A percentile compares a stretch with the other conserved stretches of the same genome.
Conservation (phyloP, 2,329 filamentous ascomycete genomes). For the Sarocladiaceae sp. region DNA sequence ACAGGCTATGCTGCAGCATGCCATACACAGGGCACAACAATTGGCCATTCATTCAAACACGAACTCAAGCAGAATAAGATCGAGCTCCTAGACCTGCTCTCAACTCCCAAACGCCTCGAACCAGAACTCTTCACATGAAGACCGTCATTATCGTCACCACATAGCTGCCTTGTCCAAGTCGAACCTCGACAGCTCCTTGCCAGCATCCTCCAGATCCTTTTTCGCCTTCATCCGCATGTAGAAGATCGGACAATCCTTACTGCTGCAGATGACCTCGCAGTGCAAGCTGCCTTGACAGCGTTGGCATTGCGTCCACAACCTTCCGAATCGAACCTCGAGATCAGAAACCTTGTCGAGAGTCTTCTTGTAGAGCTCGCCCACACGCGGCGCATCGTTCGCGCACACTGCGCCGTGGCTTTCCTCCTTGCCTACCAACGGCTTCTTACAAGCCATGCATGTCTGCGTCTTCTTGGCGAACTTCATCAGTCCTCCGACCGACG, state of each 20-base stretch:
- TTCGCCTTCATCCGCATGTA: constrained; percentile 99
- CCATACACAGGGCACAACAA: no score
- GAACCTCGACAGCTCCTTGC: constrained; percentile 85
- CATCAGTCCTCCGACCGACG: constrained; percentile 90
- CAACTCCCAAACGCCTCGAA: background rate
- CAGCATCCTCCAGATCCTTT: constrained; percentile 95
- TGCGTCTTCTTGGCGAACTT: constrained; percentile 97
- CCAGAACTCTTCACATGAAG: background rate
- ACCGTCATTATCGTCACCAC: constrained; percentile 33
- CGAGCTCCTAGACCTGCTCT: background rate
- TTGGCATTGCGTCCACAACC: constrained; percentile 98
- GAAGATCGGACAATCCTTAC: constrained; percentile 96
- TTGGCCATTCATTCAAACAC: no score
- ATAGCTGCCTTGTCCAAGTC: constrained; percentile 75
- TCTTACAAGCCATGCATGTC: constrained; percentile 99
- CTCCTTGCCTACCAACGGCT: constrained; percentile 75
- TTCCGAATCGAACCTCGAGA: constrained; percentile 85
- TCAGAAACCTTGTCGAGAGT: constrained; percentile 85
- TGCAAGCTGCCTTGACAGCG: constrained; percentile 97
- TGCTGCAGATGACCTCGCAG: constrained; percentile 95
- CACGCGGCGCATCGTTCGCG: constrained; percentile 74
- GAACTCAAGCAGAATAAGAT: background rate
- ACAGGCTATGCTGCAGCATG: no score
- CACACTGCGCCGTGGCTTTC: constrained; percentile 87
- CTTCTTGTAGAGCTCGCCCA: constrained; percentile 92